Evolutionary conservation across 2,329 filamentous ascomycete genomes (phyloP).

Genomic region (Pyrenochaeta sp.): DNA sequence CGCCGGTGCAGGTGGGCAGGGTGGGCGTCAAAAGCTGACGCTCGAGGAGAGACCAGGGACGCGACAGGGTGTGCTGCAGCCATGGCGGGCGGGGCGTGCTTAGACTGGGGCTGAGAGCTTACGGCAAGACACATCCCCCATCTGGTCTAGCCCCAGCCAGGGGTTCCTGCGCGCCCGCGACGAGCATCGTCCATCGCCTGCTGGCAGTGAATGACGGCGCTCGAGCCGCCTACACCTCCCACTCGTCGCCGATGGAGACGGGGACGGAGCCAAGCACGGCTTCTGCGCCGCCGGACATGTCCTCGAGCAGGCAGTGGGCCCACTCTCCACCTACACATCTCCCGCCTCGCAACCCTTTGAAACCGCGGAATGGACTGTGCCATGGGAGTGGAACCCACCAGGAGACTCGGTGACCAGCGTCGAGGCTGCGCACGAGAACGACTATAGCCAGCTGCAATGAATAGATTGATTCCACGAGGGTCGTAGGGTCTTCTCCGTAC

Average conservation of each 20-base stretch:
- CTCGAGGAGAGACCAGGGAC: conserved; percentile 34
- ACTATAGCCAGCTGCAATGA: conserved; percentile 24
- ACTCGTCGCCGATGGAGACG: too few species aligned
- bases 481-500: conserved; percentile 12
- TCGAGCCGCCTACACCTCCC: conserved; percentile 25
- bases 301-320: too few species aligned
- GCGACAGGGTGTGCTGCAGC: conserved; percentile 40
- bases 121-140: conserved; percentile 32
- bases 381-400: conserved; percentile 12
- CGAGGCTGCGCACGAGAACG: conserved; percentile 22
- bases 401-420: conserved; percentile 22
- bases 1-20: conserved; percentile 31
- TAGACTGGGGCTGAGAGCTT: conserved; percentile 47
- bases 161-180: conserved; percentile 29
- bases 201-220: conserved; percentile 21
- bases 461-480: conserved; percentile 32
- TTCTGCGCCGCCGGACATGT: too few species aligned
- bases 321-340: too few species aligned
- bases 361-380: conserved; percentile 7
- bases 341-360: conserved; percentile 1
- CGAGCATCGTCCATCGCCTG: conserved; percentile 25
- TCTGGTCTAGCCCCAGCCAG: conserved; percentile 29
- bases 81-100: conserved; percentile 32
- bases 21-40: conserved; percentile 42
- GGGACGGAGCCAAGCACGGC: too few species aligned